These are phyloP conservation scores for Fraxinus cuspidata DNA, from an alignment of 257 asterid genomes.

Conservation along the genomic window DNA sequence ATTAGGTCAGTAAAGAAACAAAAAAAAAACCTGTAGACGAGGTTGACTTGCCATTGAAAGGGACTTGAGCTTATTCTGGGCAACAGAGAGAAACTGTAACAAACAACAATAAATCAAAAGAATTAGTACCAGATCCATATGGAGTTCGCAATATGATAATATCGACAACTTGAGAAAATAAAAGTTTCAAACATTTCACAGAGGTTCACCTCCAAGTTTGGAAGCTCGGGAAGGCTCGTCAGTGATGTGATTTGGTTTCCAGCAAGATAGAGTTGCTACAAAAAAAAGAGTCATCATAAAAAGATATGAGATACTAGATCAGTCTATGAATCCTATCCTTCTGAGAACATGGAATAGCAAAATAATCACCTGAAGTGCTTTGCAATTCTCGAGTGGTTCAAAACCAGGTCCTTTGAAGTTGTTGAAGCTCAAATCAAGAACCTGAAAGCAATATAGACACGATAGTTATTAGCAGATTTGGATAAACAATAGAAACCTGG, in stretches of 20 bases:
- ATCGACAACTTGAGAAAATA: conserved; percentile 20
- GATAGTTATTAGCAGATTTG: conserved; percentile 19
- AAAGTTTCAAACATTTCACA: conserved; percentile 18
- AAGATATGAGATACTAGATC: background rate
- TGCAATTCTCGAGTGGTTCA: conserved; percentile 94
- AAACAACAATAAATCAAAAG: conserved; percentile 19
- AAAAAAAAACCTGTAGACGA: conserved; percentile 85
- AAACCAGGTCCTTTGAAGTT: conserved; percentile 99
- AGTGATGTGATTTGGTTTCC: conserved; percentile 95
- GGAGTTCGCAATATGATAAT: background rate
- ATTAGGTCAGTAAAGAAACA: conserved; percentile 24
- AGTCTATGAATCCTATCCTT: conserved; percentile 9
- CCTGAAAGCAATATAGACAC: conserved; percentile 47
- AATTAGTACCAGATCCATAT: conserved; percentile 12
- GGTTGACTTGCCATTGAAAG: conserved; percentile 99
- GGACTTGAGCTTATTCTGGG: conserved; percentile 94
- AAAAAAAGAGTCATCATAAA: conserved; percentile 23
- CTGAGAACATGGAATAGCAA: conserved; percentile 18
- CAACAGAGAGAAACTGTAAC: conserved; percentile 92
- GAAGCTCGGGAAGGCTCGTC: conserved; percentile 96
- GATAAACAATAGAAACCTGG: conserved; percentile 19
- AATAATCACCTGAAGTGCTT: conserved; percentile 78
- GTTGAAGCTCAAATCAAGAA: conserved; percentile 97
- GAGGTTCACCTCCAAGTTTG: conserved; percentile 88
- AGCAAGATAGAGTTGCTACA: conserved; percentile 99